Conservation (phyloP, 2,329 filamentous ascomycete species). For the Diaporthe citriasiana region DNA sequence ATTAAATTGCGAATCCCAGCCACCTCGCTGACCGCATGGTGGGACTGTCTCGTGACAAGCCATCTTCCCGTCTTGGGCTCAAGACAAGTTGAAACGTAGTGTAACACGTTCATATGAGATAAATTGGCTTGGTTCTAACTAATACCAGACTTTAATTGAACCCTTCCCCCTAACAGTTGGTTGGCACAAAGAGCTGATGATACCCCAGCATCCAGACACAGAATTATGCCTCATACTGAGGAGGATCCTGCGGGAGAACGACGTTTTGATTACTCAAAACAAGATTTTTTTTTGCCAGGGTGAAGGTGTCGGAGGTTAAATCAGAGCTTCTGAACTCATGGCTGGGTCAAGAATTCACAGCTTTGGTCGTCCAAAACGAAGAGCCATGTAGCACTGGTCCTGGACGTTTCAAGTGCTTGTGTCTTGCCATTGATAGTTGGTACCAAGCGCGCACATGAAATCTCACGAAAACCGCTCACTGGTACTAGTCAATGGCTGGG, state of each 20-base stretch:
- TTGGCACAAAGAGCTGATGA: not conserved
- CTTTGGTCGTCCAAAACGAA: no score
- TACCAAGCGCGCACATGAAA: not conserved
- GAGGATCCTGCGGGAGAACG: no score
- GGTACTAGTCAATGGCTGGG: not conserved
- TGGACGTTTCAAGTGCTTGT: not conserved
- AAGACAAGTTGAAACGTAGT: not conserved
- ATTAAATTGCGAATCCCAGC: not conserved
- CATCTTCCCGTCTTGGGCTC: not conserved
- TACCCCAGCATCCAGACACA: not conserved
- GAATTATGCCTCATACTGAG: not conserved
- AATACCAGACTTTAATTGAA: not conserved
- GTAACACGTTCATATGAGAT: not conserved
- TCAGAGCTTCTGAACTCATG: no score
- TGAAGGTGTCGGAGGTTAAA: no score
- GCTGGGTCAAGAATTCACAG: no score
- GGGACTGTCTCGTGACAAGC: not conserved
- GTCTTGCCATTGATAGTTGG: not conserved
- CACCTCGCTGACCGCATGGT: constrained; percentile 11
- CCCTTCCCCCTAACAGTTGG: not conserved
- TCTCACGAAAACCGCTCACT: not conserved
- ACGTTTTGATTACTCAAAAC: no score
- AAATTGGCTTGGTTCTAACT: not conserved
- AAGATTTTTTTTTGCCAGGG: no score
- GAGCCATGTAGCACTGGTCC: not conserved